Evolutionary conservation across 805 yeast species (phyloP), one percentile per base, ranked within the genome.

Genomic region (Candida nitratophila): DNA sequence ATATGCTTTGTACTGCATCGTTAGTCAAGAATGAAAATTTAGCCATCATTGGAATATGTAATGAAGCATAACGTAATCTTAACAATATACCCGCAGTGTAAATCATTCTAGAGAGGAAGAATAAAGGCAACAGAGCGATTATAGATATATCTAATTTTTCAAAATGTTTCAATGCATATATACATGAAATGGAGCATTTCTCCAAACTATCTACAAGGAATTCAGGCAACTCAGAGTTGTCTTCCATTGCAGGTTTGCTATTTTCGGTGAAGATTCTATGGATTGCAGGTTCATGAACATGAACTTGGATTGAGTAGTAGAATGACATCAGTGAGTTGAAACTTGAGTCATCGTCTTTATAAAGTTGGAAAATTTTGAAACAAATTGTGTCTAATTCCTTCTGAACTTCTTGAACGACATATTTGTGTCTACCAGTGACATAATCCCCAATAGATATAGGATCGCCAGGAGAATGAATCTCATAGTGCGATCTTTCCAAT

Each of bases 1-100:
- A 51, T 33, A 66, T 53, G 5, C 54, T 53, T 2, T 49, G 45
- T 44, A 63, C 50, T 11, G 77, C 72, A 26, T 66, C 64, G 24
- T 66, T 64, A 0, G 86, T 80, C 12, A 76, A 71, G 43, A 68
- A 61, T 21, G 69, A 71, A 39, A 68, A 67, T 29, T 69, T 74
- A 27, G 55, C 61, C 34, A 66, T 56, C 19, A 70, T 61, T 1
- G 83, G 81, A 6, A 79, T 62, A 12, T 80, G 69, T 12, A 81
- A 57, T n/a, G 75, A 70, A 38, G 77, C 61, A 57, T 73, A 80
- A 30, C 86, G 61, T 37, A 80, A 59, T 43, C 83, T 68, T 43
- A 81, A 60, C 24, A 81, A 63, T 71, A 80, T 73, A 8, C 87
- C 88, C 0, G 81, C 77, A 0, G 83, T 77, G 53, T 80, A 81